Evolutionary conservation across 2,329 filamentous ascomycete species (phyloP), one percentile per base, ranked within the genome.

Genomic region (Penicillium thymicola): DNA sequence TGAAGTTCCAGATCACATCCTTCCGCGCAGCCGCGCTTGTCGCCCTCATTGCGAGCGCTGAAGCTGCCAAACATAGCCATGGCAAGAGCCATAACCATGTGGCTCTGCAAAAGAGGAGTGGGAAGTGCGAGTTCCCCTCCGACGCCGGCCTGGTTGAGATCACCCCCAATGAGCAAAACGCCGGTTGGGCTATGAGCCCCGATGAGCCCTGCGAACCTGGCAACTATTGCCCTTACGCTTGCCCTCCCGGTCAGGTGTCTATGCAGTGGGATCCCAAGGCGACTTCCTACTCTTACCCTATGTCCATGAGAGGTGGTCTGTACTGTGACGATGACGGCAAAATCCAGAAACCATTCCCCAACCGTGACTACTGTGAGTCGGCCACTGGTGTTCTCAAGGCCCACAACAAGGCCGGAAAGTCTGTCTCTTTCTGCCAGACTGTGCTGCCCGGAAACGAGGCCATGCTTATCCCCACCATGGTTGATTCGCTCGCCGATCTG

Each of bases 391-490:
- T 84, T 8, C 81, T 92, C 52, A 77, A 79, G 55, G 89, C 82
- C 36, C 78, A 85, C 59, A 92, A 91, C 77, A 85, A 86, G 64
- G 83, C 82, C 59, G 81, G 83, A 43, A 76, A 78, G 36, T 68
- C 80, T 14, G 82, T 91, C 53, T 84, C 89, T 3, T 90, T 89
- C 75, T 92, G 89, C 74, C 89, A 92, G 75, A 92, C 89, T 5
- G 87, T 91, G 14, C 75, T 92, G 59, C 89, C 89, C 18, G 89
- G 89, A 48, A 88, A 90, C 66, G 89, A 92, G 76, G 87, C 87
- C 59, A 92, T 92, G 89, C 79, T 92, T 64, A 92, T 92, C 66
- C 88, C 89, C 16, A 92, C 88, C n/a, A 73, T 85, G 60, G 85
- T 92, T 45, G 68, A 78, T 23, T 75, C 78, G 59, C 72, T 67